Conservation (phyloP, 371 early-diverging fungal genomes). For the Mortierella sp. region DNA sequence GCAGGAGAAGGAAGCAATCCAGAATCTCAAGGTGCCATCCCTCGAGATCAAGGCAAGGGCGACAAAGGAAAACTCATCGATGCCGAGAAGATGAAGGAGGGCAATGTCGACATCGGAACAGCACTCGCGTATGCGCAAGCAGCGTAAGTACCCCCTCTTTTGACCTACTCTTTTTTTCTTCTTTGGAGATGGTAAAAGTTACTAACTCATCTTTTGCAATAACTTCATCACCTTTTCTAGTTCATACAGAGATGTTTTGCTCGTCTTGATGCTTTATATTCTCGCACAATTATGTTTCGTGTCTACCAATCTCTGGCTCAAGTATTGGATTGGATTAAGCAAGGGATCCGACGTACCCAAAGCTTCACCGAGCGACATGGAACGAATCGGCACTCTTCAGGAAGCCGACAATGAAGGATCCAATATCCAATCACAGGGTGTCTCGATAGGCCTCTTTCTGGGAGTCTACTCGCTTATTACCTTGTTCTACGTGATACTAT, state of each 20-base stretch:
- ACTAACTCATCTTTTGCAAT: neutral
- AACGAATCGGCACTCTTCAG: too few relatives aligned
- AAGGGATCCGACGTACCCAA: neutral
- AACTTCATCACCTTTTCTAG: neutral
- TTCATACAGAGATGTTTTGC: neutral
- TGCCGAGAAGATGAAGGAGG: conserved; percentile 24
- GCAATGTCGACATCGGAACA: conserved; percentile 12
- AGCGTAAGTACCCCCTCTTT: conserved; percentile 15
- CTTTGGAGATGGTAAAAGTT: too few relatives aligned
- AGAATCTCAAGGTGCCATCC: neutral
- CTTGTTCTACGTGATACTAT: conserved; percentile 24
- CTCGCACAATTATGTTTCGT: conserved; percentile 32
- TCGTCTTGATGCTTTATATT: conserved; percentile 16
- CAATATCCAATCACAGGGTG: too few relatives aligned
- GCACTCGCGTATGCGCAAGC: conserved; percentile 15
- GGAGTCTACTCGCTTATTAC: conserved; percentile 29
- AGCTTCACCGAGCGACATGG: too few relatives aligned
- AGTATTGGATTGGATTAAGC: conserved; percentile 31
- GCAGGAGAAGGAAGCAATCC: neutral
- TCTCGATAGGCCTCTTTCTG: conserved; percentile 20
- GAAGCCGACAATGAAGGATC: too few relatives aligned
- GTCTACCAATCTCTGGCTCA: conserved; percentile 33
- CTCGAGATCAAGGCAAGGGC: conserved; percentile 2
- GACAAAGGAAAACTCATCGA: conserved; percentile 24
- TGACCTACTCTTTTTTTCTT: neutral